Conservation (phyloP, 2,329 filamentous ascomycete genomes). For the Westerdykella sp. region DNA sequence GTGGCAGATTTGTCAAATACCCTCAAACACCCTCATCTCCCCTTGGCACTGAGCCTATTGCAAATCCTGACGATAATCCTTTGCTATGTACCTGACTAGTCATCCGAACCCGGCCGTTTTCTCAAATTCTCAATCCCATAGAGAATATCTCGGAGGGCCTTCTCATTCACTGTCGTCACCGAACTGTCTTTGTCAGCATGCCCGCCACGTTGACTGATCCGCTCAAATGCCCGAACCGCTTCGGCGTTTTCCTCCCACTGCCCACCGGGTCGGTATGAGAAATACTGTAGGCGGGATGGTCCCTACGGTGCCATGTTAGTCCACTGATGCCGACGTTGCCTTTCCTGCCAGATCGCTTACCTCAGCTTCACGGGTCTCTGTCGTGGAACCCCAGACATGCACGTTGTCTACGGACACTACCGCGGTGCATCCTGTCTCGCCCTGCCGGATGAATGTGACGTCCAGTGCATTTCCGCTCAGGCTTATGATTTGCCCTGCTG, state of each 20-base stretch:
- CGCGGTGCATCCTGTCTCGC: conserved; percentile 8
- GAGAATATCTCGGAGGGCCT: conserved; percentile 40
- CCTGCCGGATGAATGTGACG: conserved; percentile 31
- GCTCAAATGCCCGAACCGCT: conserved; percentile 12
- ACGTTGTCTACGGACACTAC: conserved; percentile 51
- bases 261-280: conserved; percentile 15
- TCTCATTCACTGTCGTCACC: conserved; percentile 24
- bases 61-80: too few species aligned
- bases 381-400: conserved; percentile 47
- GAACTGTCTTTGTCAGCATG: conserved; percentile 15
- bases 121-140: conserved; percentile 46
- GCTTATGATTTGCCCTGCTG: conserved; percentile 37
- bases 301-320: conserved; percentile 13
- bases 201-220: conserved; percentile 13
- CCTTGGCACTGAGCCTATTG: too few species aligned
- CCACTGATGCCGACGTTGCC: conserved; percentile 1
- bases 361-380: conserved; percentile 28
- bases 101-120: conserved; percentile 41
- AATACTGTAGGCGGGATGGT: conserved; percentile 20
- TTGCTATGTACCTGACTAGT: conserved; percentile 13
- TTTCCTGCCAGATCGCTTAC: conserved; percentile 15
- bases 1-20: too few species aligned
- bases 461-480: conserved; percentile 63
- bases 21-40: too few species aligned
- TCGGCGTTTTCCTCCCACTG: conserved; percentile 19